These are phyloP conservation scores for Trichoderma endophyticum DNA, from an alignment of 2,329 filamentous ascomycete species.

Conservation along the genomic window DNA sequence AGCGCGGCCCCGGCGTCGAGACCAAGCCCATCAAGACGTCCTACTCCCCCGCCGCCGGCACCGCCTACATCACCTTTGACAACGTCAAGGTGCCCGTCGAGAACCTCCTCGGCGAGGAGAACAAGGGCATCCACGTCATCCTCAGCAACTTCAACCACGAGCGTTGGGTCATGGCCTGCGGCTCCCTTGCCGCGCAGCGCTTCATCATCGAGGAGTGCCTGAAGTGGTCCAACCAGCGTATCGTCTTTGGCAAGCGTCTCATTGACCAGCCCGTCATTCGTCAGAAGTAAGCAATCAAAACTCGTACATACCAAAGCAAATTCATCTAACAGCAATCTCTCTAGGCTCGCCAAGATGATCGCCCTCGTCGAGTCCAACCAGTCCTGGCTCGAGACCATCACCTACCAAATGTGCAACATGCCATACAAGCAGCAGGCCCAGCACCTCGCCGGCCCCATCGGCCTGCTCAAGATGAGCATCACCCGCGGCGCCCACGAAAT, in stretches of 20 bases:
- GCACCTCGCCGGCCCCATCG: slow-evolving; percentile 76
- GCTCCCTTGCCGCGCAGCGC: slow-evolving; percentile 61
- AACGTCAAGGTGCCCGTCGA: slow-evolving; percentile 80
- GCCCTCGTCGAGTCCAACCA: slow-evolving; percentile 77
- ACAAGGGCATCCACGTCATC: slow-evolving; percentile 83
- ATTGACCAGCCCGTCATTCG: slow-evolving; percentile 81
- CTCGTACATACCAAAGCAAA: not conserved
- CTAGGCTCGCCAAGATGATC: slow-evolving; percentile 79
- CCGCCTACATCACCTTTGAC: slow-evolving; percentile 77
- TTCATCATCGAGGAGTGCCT: slow-evolving; percentile 77
- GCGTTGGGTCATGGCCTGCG: slow-evolving; percentile 68
- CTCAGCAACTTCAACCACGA: slow-evolving; percentile 88
- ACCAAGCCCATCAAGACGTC: slow-evolving; percentile 76
- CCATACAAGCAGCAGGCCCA: slow-evolving; percentile 71
- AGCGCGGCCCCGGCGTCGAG: slow-evolving; percentile 70
- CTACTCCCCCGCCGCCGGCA: slow-evolving; percentile 76
- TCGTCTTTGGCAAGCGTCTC: slow-evolving; percentile 78
- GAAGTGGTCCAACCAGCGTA: slow-evolving; percentile 84
- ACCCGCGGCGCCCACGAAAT: slow-evolving; percentile 79
- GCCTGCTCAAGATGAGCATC: slow-evolving; percentile 73
- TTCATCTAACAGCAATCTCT: not conserved
- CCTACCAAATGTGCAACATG: slow-evolving; percentile 87
- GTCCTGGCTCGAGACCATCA: slow-evolving; percentile 79
- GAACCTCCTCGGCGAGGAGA: slow-evolving; percentile 75
- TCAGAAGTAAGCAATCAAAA: slow-evolving; percentile 58